Evolutionary conservation across 139 green algal genomes (phyloP), one percentile per base, ranked within the genome.

Genomic region (Astrephomene gubernaculifera): DNA sequence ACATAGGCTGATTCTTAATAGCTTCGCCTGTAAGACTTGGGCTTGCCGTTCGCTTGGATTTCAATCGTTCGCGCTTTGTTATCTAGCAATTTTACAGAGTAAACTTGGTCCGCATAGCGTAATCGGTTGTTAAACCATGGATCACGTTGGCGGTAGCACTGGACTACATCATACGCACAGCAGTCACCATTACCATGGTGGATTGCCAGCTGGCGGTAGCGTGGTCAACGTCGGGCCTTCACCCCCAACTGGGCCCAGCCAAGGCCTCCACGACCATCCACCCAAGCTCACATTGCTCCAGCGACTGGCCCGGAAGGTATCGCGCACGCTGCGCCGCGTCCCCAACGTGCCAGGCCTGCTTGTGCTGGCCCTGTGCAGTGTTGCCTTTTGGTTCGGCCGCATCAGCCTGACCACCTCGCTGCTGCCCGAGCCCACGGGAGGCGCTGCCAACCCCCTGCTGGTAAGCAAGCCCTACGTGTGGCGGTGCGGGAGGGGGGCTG

Each of bases 311-410:
- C 38, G 21, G 33, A 67, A 60, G 75, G 39, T 68, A 3, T 61
- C 75, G 14, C 75, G 75, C 31, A 60, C 60, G 2, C 60, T 83
- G 29, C 53, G 57, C 31, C 63, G 78, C 19, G 49, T 84, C 7
- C 78, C 78, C 31, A 65, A 84, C 25, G 38, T 84, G 0, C 78
- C 78, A 0, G 78, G 78, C 63, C 44, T 84, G 21, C 21, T 84
- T 6, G 78, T 43, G 6, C 43, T 84, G 19, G 78, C 63, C 1
- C 63, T 84, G 24, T 84, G 78, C 31, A 64, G 38, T 14, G n/a
- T 65, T 2, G 78, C 78, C 31, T 84, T 84, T 63, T 74, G 61
- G 78, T 64, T 65, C 5, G 78, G 78, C 24, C 78, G 78, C 22
- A 35, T 84, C 43, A 67, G 43, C 31, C 22, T 84, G 19, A 75